Percentiles rank a stretch among this genome's conserved stretches.
These are phyloP conservation scores for Penicillium canariense DNA, from an alignment of 495 filamentous ascomycete species.

Conservation along the genomic window DNA sequence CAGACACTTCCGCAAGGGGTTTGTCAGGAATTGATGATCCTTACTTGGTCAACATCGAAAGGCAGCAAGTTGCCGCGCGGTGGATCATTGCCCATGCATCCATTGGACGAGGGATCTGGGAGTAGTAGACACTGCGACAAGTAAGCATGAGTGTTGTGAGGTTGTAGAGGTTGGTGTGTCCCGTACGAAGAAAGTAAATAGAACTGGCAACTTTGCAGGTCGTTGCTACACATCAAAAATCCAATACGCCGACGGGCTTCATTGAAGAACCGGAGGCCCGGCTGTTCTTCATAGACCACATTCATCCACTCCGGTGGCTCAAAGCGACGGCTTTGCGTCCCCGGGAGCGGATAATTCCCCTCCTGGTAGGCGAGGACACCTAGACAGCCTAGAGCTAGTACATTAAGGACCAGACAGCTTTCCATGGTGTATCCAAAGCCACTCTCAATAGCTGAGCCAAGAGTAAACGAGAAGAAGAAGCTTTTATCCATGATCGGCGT, in stretches of 20 bases:
- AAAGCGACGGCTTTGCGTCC: conserved; percentile 33
- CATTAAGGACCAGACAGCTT: conserved; percentile 43
- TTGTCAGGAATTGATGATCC: conserved; percentile 3
- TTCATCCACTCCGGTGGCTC: conserved; percentile 46
- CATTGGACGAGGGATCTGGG: conserved; percentile 46
- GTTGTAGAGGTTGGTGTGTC: neutral
- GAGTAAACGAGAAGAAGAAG: conserved; percentile 46
- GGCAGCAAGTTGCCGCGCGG: conserved; percentile 46
- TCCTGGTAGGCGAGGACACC: conserved; percentile 44
- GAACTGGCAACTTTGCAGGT: conserved; percentile 48
- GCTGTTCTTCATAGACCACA: conserved; percentile 41
- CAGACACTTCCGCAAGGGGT: neutral
- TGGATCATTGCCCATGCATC: conserved; percentile 50
- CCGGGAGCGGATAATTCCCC: conserved; percentile 45
- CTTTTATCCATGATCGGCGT: conserved; percentile 50
- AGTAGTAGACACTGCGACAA: conserved; percentile 34
- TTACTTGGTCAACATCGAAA: conserved; percentile 49
- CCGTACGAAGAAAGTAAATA: conserved; percentile 46
- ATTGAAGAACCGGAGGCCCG: conserved; percentile 46
- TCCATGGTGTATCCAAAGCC: conserved; percentile 46
- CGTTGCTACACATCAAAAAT: conserved; percentile 48
- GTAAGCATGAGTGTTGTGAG: conserved; percentile 8
- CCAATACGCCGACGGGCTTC: conserved; percentile 47
- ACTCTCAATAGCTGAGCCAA: conserved; percentile 43
- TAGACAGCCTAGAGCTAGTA: conserved; percentile 46